Percentiles rank a stretch among this genome's conserved stretches.
phyloP scores from a whole-genome alignment of 805 yeast genomes.

The Candida corydali region DNA sequence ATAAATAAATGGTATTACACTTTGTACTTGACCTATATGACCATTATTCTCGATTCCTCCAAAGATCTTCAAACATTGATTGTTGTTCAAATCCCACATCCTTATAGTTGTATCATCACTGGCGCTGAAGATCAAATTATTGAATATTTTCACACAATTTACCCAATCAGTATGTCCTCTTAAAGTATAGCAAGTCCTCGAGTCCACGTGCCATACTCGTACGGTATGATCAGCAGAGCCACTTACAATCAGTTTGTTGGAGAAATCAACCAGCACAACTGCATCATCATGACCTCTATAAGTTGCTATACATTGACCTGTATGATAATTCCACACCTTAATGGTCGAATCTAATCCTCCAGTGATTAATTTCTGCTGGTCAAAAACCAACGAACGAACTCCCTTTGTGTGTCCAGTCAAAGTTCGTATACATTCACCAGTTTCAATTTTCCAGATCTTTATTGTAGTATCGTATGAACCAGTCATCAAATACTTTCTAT shows the following conservation, averaged over 20 bases:
- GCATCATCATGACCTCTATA: slow-evolving; percentile 89
- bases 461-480: slow-evolving; percentile 91
- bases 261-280: slow-evolving; percentile 80
- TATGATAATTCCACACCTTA: slow-evolving; percentile 92
- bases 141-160: slow-evolving; percentile 76
- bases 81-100: slow-evolving; percentile 89
- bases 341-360: slow-evolving; percentile 91
- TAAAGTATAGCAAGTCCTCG: slow-evolving; percentile 85
- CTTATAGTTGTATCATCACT: slow-evolving; percentile 89
- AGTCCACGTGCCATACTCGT: slow-evolving; percentile 94
- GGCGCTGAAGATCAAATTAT: slow-evolving; percentile 78
- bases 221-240: slow-evolving; percentile 92
- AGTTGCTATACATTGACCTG: slow-evolving; percentile 92
- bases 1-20: slow-evolving; percentile 80
- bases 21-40: slow-evolving; percentile 92
- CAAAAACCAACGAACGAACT: slow-evolving; percentile 80
- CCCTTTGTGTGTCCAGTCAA: slow-evolving; percentile 87
- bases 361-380: slow-evolving; percentile 82
- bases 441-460: slow-evolving; percentile 87
- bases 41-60: slow-evolving; percentile 73
- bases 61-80: slow-evolving; percentile 74
- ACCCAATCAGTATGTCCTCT: slow-evolving; percentile 95
- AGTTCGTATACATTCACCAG: slow-evolving; percentile 74
- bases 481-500: slow-evolving; percentile 70
- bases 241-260: slow-evolving; percentile 75